phyloP scores from a whole-genome alignment of 495 filamentous ascomycete species.

The Penicillium dipodomyicola region DNA sequence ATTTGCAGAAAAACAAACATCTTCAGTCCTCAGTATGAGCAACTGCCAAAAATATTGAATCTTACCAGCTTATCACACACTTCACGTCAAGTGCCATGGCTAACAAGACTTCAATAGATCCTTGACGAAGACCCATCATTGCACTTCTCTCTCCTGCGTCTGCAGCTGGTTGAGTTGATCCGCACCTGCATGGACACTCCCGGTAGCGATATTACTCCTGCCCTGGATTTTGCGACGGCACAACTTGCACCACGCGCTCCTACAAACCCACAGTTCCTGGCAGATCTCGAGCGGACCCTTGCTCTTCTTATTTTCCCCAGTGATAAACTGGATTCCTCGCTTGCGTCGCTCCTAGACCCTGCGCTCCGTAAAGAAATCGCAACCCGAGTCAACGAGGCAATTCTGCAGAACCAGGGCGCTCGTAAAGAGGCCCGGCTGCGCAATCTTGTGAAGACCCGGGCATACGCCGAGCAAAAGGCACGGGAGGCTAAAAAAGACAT shows the following conservation, averaged over 20 bases:
- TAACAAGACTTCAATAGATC: constrained; percentile 59
- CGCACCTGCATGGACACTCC: constrained; percentile 62
- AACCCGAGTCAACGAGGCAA: constrained; percentile 79
- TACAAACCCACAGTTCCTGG: constrained; percentile 74
- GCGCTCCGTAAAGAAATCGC: constrained; percentile 79
- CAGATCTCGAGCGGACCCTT: constrained; percentile 90
- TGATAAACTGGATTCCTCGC: constrained; percentile 69
- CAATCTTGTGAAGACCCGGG: constrained; percentile 73
- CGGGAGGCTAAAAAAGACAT: constrained; percentile 71
- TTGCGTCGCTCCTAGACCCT: constrained; percentile 75
- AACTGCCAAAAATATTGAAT: constrained; percentile 25
- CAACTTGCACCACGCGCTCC: constrained; percentile 86
- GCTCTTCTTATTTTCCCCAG: constrained; percentile 83
- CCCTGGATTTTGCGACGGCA: constrained; percentile 80
- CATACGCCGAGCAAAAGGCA: constrained; percentile 80
- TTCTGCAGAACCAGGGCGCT: constrained; percentile 67
- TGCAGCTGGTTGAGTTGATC: constrained; percentile 94
- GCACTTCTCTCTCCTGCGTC: constrained; percentile 85
- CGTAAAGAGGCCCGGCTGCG: constrained; percentile 76
- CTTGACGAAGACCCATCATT: constrained; percentile 79
- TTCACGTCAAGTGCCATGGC: constrained; percentile 21
- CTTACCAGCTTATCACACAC: constrained; percentile 11
- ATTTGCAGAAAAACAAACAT: constrained; percentile 90
- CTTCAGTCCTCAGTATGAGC: constrained; percentile 97
- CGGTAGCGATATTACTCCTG: constrained; percentile 73